Evolutionary conservation across 768 basidiomycete species (phyloP), one percentile per base, ranked within the genome.

Genomic region (Lactarius trivialis): DNA sequence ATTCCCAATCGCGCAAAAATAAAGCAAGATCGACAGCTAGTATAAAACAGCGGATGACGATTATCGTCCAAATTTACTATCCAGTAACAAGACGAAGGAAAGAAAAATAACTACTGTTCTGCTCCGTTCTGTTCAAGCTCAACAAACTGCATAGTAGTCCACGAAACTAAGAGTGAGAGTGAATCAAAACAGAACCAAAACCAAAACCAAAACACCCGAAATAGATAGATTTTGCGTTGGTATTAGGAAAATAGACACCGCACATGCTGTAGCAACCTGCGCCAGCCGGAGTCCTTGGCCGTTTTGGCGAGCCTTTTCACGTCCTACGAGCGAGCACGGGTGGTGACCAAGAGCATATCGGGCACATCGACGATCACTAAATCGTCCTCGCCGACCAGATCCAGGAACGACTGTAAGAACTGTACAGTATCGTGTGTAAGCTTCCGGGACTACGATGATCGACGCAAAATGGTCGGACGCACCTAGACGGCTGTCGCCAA

Each of bases 351-450:
- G 36, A 93, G 76, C 7, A 90, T 92, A 72, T 93, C 91, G 4
- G 91, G 88, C 85, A 92, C 92, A 72, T 93, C 91, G 52, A 93
- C 91, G 65, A 93, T 90, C 64, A 93, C 88, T 61, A 93, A 77
- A 76, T 93, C 91, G 71, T 93, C 91, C 43, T 93, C 91, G 4
- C 91, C 91, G 84, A 34, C 91, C 91, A 11, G 90, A 91, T 30
- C 87, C 89, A 45, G 91, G 91, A 24, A 93, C 89, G 43, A 93
- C 85, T 61, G 93, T 93, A 57, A 91, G 28, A 89, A 88, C 73
- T 93, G 91, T 68, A 93, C 91, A 2, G 91, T 92, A 52, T 93
- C 12, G 15, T 32, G 33, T 4, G 28, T 56, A 37, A 43, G 60
- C 19, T 49, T 49, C 30, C 19, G 32, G 37, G 24, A 51, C 17